These are phyloP conservation scores for Talaromyces sp. DNA, from an alignment of 2,329 filamentous ascomycete genomes.

Conservation along the genomic window DNA sequence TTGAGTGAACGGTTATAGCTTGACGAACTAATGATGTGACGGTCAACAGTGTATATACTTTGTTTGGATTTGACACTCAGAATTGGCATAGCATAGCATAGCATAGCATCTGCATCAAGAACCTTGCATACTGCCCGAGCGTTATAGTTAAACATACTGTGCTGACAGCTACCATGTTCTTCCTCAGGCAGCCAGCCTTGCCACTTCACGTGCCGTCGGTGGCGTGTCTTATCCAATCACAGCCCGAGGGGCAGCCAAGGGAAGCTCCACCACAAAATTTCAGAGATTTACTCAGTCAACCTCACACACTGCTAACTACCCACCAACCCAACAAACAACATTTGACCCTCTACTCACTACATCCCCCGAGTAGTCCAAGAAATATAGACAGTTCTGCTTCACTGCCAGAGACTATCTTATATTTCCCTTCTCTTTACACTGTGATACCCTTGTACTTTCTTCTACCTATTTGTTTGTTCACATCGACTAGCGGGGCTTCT, in stretches of 20 bases:
- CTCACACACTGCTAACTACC: background rate
- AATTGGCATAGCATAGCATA: background rate
- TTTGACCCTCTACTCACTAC: background rate
- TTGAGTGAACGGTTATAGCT: conserved; percentile 27
- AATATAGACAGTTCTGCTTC: conserved; percentile 9
- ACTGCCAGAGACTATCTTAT: conserved; percentile 7
- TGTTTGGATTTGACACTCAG: background rate
- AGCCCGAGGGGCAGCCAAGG: background rate
- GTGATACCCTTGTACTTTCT: conserved; percentile 16
- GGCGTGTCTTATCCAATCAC: conserved; percentile 19
- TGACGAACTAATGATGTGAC: background rate
- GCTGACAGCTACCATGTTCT: background rate
- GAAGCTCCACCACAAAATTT: conserved; percentile 18
- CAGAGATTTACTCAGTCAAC: conserved; percentile 1
- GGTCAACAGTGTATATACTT: background rate
- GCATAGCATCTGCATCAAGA: background rate
- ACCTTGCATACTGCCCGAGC: conserved; percentile 21
- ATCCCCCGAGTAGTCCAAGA: background rate
- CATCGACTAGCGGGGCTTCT: conserved; percentile 18
- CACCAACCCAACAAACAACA: background rate
- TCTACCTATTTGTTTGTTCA: conserved; percentile 8
- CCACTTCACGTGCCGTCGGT: conserved; percentile 17
- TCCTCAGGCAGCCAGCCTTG: conserved; percentile 15
- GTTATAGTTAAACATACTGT: background rate
- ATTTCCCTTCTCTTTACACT: conserved; percentile 12